Base-by-base conservation (phyloP, 495 filamentous ascomycete genomes). In the Trichodelitschia bisporula region DNA sequence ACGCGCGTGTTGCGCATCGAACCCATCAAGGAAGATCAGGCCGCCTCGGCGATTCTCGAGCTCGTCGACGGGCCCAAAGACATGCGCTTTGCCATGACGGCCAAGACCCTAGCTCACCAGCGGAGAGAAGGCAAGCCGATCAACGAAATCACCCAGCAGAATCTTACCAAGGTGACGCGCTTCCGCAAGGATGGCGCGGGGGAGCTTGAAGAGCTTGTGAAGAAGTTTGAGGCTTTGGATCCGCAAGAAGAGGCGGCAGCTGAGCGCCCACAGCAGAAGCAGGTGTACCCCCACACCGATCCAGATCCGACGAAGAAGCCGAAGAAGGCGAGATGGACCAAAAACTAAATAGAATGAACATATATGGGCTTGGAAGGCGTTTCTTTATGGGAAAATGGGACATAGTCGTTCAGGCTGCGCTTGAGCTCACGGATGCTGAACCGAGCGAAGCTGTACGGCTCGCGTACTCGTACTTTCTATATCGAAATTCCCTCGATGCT, bases 41-140 rank as follows among this genome's bases (percentile, higher is more conserved):
- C 77, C 2, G 61, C 69, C 19, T 75, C 68, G 14, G 86, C 86
- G 0, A 89, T 97, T 40, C 65, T 97, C n/a, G 86, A 95, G 51
- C 62, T 97, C 9, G 80, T 95, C 26, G 86, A 97, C 48, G 84
- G 84, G 25, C 84, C 82, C 11, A 76, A 71, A 50, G 86, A 97
- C 53, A 78, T 91, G 63, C 72, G 83, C 2, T 95, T 97, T 55
- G 73, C 75, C 31, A 68, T 93, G 59, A 91, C 82, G 11, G 86
- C 86, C 3, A 65, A 66, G 28, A 69, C 76, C 0, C 55, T 97
- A 0, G 76, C 71, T 21, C 59, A 61, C 24, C 56, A 72, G 40
- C 55, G 69, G 19, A 54, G 56, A 23, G 56, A 54, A 29, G 33
- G 40, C 2, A 51, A 53, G 2, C 36, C 58, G 1, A 51, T 76